Conservation (phyloP, 495 filamentous ascomycete genomes). For the Aspergillus avenaceus region DNA sequence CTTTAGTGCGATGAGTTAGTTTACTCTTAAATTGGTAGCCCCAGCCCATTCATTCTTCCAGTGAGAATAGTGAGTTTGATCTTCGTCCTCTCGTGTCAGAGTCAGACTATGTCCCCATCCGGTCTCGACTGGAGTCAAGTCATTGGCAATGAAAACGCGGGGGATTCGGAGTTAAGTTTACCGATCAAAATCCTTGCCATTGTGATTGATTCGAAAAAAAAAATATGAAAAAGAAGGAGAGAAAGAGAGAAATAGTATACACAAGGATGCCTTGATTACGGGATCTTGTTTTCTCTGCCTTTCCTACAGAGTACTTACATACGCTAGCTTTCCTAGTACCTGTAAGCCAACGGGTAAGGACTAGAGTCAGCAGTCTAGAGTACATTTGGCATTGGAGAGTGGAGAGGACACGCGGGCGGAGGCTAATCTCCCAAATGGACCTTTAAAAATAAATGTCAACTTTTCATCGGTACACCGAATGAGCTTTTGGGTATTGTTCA, state of each 20-base stretch:
- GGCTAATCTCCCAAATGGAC: background rate
- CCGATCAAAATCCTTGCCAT: background rate
- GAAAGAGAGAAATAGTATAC: no score
- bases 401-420: no score
- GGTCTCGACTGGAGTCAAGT: background rate
- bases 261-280: background rate
- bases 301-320: background rate
- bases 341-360: no score
- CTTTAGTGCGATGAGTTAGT: background rate
- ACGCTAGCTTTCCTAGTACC: no score
- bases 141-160: background rate
- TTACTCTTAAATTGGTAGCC: background rate
- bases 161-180: background rate
- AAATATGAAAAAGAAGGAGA: no score
- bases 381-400: no score
- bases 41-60: background rate
- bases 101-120: background rate
- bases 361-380: no score
- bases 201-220: background rate
- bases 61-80: background rate
- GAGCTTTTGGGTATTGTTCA: conserved; percentile 4
- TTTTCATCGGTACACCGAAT: background rate
- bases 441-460: background rate
- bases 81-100: background rate
- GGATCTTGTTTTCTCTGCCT: background rate